Evolutionary conservation across 1,284 basidiomycete species (phyloP), one percentile per base, ranked within the genome.

Genomic region (Melampsora larici-populina): DNA sequence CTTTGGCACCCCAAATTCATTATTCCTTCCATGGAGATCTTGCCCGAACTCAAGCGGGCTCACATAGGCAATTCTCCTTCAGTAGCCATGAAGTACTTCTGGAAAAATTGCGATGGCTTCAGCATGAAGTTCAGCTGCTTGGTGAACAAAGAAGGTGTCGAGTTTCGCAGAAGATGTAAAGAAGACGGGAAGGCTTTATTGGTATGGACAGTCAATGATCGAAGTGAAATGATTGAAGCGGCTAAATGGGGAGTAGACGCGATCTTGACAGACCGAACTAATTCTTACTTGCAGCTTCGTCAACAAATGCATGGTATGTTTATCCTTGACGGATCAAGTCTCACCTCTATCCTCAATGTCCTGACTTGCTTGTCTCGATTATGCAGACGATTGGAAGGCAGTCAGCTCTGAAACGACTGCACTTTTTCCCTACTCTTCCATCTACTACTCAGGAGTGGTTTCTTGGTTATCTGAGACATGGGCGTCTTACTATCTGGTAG

Each of bases 171-270:
- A 66, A 91, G 95, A 79, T 94, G 92, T 84, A 89, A 89, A 83
- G 85, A 83, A 21, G 90, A 88, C 0, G 91, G 91, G 29, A 99
- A 99, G 88, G 88, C 88, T 81, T 82, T 97, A 65, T 90, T 94
- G 88, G 93, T 95, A 15, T 99, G 97, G 97, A 99, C 96, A 0
- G 95, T 98, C 40, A 99, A 98, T 83, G 88, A 91, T 66, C 89
- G 90, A 13, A 89, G 89, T 79, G 90, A 96, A 83, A 97, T 99
- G 95, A 91, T 96, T 86, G 92, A 97, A 88, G 93, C 93, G 79
- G 91, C 91, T 24, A 87, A 93, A 80, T 97, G 94, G 96, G 92
- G 89, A 79, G 91, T 93, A 26, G 89, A 91, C 82, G 93, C 90
- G 13, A 92, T 99, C 80, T 88, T 99, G 79, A 96, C 94, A 5